Conservation (phyloP, 1,284 basidiomycete genomes). For the Ceratobasidium sp. region DNA sequence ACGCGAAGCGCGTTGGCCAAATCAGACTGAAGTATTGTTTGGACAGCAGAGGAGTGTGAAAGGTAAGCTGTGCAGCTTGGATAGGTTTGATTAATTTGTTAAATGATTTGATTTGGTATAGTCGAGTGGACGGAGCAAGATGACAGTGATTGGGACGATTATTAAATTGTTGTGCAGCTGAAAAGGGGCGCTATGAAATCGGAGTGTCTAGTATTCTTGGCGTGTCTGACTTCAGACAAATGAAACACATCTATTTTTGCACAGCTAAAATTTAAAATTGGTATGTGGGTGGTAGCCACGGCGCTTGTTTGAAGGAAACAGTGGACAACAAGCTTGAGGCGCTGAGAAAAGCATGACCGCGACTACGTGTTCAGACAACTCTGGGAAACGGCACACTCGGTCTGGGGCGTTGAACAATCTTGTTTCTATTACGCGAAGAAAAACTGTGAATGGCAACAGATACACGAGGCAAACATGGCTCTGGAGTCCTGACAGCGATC, state of each 20-base stretch:
- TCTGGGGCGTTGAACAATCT: too few species aligned
- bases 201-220: neutral
- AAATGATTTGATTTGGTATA: neutral
- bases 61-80: neutral
- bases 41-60: slow-evolving; percentile 36
- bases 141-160: slow-evolving; percentile 38
- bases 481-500: slow-evolving; percentile 27
- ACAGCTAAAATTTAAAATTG: neutral
- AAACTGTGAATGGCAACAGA: slow-evolving; percentile 4
- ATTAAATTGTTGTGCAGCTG: too few species aligned
- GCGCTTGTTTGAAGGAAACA: neutral
- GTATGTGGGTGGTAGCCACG: neutral
- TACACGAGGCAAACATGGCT: neutral
- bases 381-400: neutral
- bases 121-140: slow-evolving; percentile 38
- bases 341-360: neutral
- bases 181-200: neutral
- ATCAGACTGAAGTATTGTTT: slow-evolving; percentile 56
- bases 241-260: too few species aligned
- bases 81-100: neutral
- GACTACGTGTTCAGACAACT: slow-evolving; percentile 19
- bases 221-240: too few species aligned
- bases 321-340: neutral
- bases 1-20: slow-evolving; percentile 80
- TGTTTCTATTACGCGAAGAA: neutral